phyloP scores from a whole-genome alignment of 2,329 filamentous ascomycete species.

The Scedosporium dehoogii region DNA sequence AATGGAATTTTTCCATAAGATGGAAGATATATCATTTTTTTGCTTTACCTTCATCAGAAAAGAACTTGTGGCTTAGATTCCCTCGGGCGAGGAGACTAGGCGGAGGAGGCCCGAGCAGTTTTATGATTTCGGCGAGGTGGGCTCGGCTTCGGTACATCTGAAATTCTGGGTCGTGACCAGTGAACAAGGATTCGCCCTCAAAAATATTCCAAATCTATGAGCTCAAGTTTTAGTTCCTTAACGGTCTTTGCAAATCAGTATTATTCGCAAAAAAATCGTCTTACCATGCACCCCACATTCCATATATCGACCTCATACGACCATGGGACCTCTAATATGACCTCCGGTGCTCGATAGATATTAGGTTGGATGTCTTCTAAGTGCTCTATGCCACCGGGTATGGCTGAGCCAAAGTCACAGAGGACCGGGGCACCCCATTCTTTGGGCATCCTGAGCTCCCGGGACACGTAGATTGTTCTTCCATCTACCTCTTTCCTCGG shows the following conservation, averaged over 20 bases:
- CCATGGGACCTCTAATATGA: slow-evolving; percentile 36
- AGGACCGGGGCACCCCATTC: slow-evolving; percentile 25
- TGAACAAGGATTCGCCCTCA: not conserved
- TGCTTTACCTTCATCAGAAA: slow-evolving; percentile 23
- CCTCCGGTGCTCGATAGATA: slow-evolving; percentile 32
- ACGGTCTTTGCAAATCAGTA: not conserved
- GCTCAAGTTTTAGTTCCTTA: not conserved
- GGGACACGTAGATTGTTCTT: slow-evolving; percentile 31
- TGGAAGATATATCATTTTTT: slow-evolving; percentile 10
- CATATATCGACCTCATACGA: slow-evolving; percentile 39
- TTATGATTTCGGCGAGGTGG: slow-evolving; percentile 38
- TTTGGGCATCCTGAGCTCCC: slow-evolving; percentile 23
- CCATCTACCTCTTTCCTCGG: slow-evolving; percentile 31
- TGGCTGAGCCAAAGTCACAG: slow-evolving; percentile 39
- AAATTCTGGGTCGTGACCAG: slow-evolving; percentile 21
- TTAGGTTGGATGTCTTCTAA: slow-evolving; percentile 27
- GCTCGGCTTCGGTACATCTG: slow-evolving; percentile 30
- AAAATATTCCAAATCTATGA: not conserved
- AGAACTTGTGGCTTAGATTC: slow-evolving; percentile 24
- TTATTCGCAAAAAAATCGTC: slow-evolving; percentile 9
- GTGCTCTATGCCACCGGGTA: slow-evolving; percentile 23
- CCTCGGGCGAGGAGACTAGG: slow-evolving; percentile 21
- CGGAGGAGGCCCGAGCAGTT: slow-evolving; percentile 32
- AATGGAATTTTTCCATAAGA: not conserved
- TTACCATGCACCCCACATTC: slow-evolving; percentile 40